phyloP scores from a whole-genome alignment of 257 asterid species.

The Catharanthus roseus region DNA sequence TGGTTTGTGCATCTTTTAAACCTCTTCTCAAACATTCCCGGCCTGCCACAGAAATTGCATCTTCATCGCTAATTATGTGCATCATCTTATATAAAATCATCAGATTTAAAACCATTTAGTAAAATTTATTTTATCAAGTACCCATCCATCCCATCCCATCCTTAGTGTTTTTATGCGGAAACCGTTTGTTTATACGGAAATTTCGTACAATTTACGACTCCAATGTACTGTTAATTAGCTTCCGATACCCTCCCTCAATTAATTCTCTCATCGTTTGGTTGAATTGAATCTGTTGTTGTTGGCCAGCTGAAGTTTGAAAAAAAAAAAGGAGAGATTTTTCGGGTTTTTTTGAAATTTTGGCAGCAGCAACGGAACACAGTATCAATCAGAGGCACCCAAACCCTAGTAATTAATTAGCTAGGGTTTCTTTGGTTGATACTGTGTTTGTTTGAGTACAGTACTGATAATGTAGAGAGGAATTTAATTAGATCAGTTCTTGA shows the following conservation, averaged over 20 bases:
- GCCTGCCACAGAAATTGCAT: constrained; percentile 23
- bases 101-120: too few relatives aligned
- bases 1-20: constrained; percentile 24
- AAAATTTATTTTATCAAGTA: too few relatives aligned
- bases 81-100: constrained; percentile 4
- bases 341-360: background rate
- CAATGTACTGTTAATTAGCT: background rate
- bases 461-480: too few relatives aligned
- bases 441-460: constrained; percentile 12
- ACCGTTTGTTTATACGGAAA: constrained; percentile 25
- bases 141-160: too few relatives aligned
- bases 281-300: too few relatives aligned
- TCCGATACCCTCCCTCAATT: background rate
- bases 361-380: constrained; percentile 34
- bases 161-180: too few relatives aligned
- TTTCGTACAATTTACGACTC: constrained; percentile 13
- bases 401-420: constrained; percentile 35
- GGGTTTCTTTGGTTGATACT: constrained; percentile 63
- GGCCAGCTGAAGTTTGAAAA: background rate
- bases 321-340: too few relatives aligned
- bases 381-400: constrained; percentile 42
- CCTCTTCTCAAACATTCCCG: constrained; percentile 31
- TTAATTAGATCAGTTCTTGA: background rate
- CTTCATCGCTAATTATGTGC: constrained; percentile 20
- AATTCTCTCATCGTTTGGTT: too few relatives aligned